Evolutionary conservation across 2,329 filamentous ascomycete genomes (phyloP).

Genomic region (Zopfia rhizophila): DNA sequence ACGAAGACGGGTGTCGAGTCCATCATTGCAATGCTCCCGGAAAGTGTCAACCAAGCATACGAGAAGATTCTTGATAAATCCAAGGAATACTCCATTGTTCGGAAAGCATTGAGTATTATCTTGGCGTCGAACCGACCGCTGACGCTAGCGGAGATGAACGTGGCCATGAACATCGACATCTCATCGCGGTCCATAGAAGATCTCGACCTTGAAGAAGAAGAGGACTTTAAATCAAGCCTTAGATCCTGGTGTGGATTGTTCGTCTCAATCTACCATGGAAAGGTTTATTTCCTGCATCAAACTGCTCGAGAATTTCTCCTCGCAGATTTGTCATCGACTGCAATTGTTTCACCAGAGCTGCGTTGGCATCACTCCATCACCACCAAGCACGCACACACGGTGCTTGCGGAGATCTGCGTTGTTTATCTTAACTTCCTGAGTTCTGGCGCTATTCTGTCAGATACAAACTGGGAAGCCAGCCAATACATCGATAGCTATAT

Average conservation of each 20-base stretch:
- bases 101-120: constrained; percentile 22
- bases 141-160: constrained; percentile 24
- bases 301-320: constrained; percentile 26
- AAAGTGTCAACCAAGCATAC: too few relatives aligned
- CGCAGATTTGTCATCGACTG: constrained; percentile 11
- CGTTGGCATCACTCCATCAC: constrained; percentile 20
- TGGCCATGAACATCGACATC: constrained; percentile 19
- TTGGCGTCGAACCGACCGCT: constrained; percentile 22
- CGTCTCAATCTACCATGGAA: constrained; percentile 21
- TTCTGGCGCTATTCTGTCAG: constrained; percentile 8
- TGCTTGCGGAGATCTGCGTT: constrained; percentile 22
- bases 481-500: constrained; percentile 8
- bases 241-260: constrained; percentile 24
- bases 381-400: constrained; percentile 14
- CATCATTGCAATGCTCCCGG: too few relatives aligned
- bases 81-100: constrained; percentile 9
- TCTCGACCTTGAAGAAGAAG: constrained; percentile 19
- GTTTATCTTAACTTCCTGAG: constrained; percentile 21
- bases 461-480: constrained; percentile 8
- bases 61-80: too few relatives aligned
- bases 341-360: constrained; percentile 6
- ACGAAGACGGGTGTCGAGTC: too few relatives aligned
- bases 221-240: constrained; percentile 23
- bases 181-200: constrained; percentile 12
- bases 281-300: constrained; percentile 26